Base-by-base conservation (phyloP, 1,284 basidiomycete genomes). In the Trichosporon sp. region DNA sequence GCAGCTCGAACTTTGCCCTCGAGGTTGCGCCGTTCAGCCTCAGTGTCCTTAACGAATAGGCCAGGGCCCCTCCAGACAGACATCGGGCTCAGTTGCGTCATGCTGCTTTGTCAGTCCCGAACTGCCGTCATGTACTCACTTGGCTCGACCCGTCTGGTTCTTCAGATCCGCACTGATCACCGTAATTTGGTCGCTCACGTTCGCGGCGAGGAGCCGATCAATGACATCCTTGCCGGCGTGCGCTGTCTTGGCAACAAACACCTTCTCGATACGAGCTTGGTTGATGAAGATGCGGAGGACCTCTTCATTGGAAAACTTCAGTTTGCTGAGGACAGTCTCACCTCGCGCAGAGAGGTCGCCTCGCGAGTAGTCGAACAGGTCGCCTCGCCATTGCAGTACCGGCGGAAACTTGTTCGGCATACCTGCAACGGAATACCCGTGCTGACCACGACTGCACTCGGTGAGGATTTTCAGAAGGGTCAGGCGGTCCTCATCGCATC, bases 221-320 rank as follows among this genome's bases (percentile, higher is more conserved):
- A 92, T 86, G 48, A 87, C 79, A 0, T 84, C 74, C 71, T 93
- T 88, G 1, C 88, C 92, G 32, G 89, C 87, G 0, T 78, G 78
- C 83, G 91, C 91, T 7, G 83, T 88, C 1, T 78, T 78, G 0
- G 91, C 89, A 11, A 98, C 87, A 2, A 93, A 84, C 1, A 87
- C 88, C 16, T 87, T 86, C 81, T 99, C 96, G 69, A 98, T 92
- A 56, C 83, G 84, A 21, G 84, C 84, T 51, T 87, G 84, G 81
- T 94, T 93, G 83, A 98, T 91, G 48, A 99, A 83, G 67, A 96
- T 87, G 65, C 94, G 92, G 35, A 90, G 85, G 2, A 96, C 91
- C 70, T 90, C 90, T 61, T 88, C 87, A 76, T 96, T 86, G 14
- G 89, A 87, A 75, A 96, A 87, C 37, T 92, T 89, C 4, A 98